These are phyloP conservation scores for Monosporozyma aquatica DNA, from an alignment of 805 yeast genomes.

Conservation along the genomic window DNA sequence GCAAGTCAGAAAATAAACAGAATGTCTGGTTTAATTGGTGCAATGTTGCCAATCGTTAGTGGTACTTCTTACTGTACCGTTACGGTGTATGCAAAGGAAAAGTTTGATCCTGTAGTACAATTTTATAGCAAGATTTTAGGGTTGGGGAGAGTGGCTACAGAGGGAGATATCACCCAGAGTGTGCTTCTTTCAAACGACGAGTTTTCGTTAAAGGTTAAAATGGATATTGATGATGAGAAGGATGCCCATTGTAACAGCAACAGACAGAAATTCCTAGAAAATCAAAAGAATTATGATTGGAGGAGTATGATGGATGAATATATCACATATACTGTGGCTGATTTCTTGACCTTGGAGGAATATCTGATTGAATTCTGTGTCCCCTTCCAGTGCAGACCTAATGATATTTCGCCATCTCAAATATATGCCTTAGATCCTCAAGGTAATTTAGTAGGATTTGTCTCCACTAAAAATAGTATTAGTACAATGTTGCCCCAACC, in stretches of 20 bases:
- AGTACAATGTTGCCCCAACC: constrained; percentile 32
- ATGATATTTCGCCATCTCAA: constrained; percentile 64
- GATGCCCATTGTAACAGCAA: constrained; percentile 21
- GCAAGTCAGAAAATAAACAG: too few species aligned
- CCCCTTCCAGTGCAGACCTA: constrained; percentile 54
- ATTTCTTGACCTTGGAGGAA: constrained; percentile 19
- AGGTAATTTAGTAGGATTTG: constrained; percentile 73
- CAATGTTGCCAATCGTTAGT: constrained; percentile 32
- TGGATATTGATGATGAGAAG: background rate
- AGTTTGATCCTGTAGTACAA: constrained; percentile 37
- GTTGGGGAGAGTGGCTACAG: constrained; percentile 6
- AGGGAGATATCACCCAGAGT: background rate
- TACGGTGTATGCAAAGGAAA: constrained; percentile 39
- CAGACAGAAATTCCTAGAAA: background rate
- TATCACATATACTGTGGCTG: constrained; percentile 29
- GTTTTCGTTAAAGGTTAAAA: constrained; percentile 1
- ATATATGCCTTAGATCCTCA: constrained; percentile 73
- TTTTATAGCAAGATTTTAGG: constrained; percentile 38
- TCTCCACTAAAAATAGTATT: constrained; percentile 48
- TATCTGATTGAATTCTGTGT: constrained; percentile 19
- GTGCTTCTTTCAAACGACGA: constrained; percentile 4
- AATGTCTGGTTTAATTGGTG: background rate
- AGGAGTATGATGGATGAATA: constrained; percentile 35
- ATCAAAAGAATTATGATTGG: constrained; percentile 35
- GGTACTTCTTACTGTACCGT: constrained; percentile 45